Conservation (phyloP, 2,329 filamentous ascomycete genomes). For the Shiraia sp. region DNA sequence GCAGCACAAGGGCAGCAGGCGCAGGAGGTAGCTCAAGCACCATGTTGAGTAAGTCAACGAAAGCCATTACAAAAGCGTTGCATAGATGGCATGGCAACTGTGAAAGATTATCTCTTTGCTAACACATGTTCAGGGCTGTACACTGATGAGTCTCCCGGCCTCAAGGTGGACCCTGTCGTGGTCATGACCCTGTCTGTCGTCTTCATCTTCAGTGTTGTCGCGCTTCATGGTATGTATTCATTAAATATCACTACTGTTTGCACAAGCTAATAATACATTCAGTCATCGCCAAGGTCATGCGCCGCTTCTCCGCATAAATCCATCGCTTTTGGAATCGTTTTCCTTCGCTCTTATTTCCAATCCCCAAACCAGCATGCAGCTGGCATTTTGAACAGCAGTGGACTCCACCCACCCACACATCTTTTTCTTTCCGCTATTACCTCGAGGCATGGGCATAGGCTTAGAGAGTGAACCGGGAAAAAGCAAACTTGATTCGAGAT, state of each 20-base stretch:
- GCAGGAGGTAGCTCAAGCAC: conserved; percentile 96
- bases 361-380: conserved; percentile 12
- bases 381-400: conserved; percentile 28
- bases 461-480: too few relatives aligned
- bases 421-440: conserved; percentile 7
- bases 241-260: too few relatives aligned
- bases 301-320: conserved; percentile 71
- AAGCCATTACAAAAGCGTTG: too few relatives aligned
- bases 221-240: conserved; percentile 91
- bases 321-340: conserved; percentile 1
- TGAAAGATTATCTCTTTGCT: conserved; percentile 17
- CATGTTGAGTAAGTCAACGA: conserved; percentile 89
- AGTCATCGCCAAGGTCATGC: conserved; percentile 96
- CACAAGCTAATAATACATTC: too few relatives aligned
- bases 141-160: conserved; percentile 95
- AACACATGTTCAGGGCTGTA: conserved; percentile 72
- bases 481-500: too few relatives aligned
- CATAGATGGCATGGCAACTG: too few relatives aligned
- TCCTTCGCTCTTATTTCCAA: conserved; percentile 12
- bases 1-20: conserved; percentile 89
- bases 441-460: conserved; percentile 2
- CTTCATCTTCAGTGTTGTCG: conserved; percentile 98
- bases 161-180: conserved; percentile 97
- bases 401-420: conserved; percentile 7
- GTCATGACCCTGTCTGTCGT: conserved; percentile 94